phyloP scores from a whole-genome alignment of 2,329 filamentous ascomycete genomes.

The Aspergillaceae sp. region DNA sequence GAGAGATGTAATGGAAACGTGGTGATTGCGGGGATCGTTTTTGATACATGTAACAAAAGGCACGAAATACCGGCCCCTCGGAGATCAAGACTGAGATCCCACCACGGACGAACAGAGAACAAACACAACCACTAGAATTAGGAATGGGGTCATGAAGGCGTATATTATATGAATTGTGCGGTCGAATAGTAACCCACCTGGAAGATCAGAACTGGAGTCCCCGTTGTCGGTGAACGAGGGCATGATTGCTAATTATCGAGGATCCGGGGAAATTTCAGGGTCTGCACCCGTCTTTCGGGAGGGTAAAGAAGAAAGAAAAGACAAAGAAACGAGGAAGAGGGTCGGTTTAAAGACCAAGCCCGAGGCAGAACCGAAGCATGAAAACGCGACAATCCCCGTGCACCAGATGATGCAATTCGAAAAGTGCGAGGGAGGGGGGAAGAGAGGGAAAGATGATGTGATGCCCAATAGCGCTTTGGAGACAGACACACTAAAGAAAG shows the following conservation, averaged over 20 bases:
- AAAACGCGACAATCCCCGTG: too few species aligned
- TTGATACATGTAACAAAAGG: background rate
- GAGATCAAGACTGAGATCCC: background rate
- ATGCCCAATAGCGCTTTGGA: too few species aligned
- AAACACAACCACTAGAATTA: background rate
- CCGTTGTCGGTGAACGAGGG: conserved; percentile 21
- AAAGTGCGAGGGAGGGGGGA: too few species aligned
- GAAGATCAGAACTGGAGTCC: conserved; percentile 14
- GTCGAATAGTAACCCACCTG: conserved; percentile 19
- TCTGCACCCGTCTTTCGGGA: background rate
- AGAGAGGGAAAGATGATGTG: too few species aligned
- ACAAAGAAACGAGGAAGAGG: background rate
- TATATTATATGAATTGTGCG: background rate
- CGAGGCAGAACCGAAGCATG: too few species aligned
- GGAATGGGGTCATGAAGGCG: too few species aligned
- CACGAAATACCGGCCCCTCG: background rate
- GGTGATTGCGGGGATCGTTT: background rate
- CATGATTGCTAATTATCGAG: conserved; percentile 8
- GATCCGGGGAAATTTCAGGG: background rate
- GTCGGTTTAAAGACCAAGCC: background rate
- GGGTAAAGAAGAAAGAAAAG: too few species aligned
- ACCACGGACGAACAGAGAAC: background rate
- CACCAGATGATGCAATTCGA: too few species aligned
- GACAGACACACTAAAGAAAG: too few species aligned
- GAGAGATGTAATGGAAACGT: background rate